Base-by-base conservation (phyloP, 1,284 basidiomycete species). In the Fomitiporia mediterranea region DNA sequence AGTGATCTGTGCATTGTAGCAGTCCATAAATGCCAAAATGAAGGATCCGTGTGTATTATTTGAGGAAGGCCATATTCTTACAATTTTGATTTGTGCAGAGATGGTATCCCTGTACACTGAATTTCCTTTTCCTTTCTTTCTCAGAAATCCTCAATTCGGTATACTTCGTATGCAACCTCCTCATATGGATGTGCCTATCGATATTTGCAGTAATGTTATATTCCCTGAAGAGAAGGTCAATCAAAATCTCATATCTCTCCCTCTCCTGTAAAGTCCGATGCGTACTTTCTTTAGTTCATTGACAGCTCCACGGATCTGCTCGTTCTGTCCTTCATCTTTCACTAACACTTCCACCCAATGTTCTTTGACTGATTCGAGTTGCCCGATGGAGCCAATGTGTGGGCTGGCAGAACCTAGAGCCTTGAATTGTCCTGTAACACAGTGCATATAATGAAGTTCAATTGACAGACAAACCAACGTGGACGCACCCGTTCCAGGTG, bases 81-180 rank as follows among this genome's bases (percentile, higher is more conserved):
- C n/a, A n/a, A n/a, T n/a, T n/a, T n/a, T n/a, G n/a, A n/a, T n/a
- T n/a, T n/a, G n/a, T n/a, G n/a, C n/a, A n/a, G n/a, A n/a, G n/a
- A n/a, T n/a, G n/a, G n/a, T n/a, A n/a, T n/a, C n/a, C n/a, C n/a
- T n/a, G n/a, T n/a, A n/a, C n/a, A n/a, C n/a, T n/a, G n/a, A n/a
- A n/a, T n/a, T n/a, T n/a, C n/a, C n/a, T n/a, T n/a, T n/a, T n/a
- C n/a, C n/a, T n/a, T n/a, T n/a, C n/a, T n/a, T n/a, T n/a, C 48
- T 71, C 64, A 77, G 53, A 77, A 67, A 54, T 75, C 71, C 65
- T 80, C 76, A 2, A 79, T 63, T 38, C 71, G 75, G 65, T 81
- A 78, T 3, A 83, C 75, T 60, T 81, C 78, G 58, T 79, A 81
- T 4, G 76, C 78, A 51, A 81, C 77, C 64, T 81, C 76, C 66